Evolutionary conservation across 1,284 basidiomycete genomes (phyloP), one percentile per base, ranked within the genome.

Genomic region (Golubevia sp.): DNA sequence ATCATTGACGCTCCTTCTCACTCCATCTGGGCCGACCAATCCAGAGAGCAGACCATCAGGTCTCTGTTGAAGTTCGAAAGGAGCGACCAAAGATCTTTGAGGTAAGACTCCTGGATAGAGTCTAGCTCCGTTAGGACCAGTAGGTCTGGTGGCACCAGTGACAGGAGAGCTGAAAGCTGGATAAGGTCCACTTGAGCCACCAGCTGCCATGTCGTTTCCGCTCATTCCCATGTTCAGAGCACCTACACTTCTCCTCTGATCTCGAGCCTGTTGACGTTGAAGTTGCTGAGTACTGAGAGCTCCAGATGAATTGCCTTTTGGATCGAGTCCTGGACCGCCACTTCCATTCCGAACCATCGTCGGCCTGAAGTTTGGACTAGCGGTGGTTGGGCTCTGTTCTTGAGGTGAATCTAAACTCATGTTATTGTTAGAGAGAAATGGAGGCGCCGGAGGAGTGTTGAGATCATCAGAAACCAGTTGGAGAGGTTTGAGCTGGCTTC

Each of bases 11-110:
- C 71, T 76, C 7, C 67, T 62, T 15, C 73, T 68, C n/a, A 79
- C 66, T 25, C 76, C 76, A 53, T 79, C 73, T 38, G 76, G 73
- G 1, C 76, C 76, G 38, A 75, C 72, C 53, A 79, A 51, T 20
- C 68, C 76, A 1, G 74, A 72, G 1, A 73, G 77, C 15, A 81
- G 64, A 2, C 76, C 79, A 50, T 79, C 72, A 8, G 78, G 71
- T 21, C 80, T 70, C 52, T 81, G 73, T 62, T 82, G 80, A 52
- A 82, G 70, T 64, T 82, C 80, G 26, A 82, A 82, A 13, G 80
- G 80, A 11, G 80, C 70, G 4, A 82, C 77, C 7, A 81, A 61
- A 60, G 71, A 74, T 50, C 70, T 70, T 64, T 82, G 80, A 3
- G 80, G 74, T 66, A 73, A 73, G 54, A 76, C 59, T 34, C 80